These are phyloP conservation scores for Fusarium falciforme DNA, from an alignment of 2,329 filamentous ascomycete species.

Conservation along the genomic window DNA sequence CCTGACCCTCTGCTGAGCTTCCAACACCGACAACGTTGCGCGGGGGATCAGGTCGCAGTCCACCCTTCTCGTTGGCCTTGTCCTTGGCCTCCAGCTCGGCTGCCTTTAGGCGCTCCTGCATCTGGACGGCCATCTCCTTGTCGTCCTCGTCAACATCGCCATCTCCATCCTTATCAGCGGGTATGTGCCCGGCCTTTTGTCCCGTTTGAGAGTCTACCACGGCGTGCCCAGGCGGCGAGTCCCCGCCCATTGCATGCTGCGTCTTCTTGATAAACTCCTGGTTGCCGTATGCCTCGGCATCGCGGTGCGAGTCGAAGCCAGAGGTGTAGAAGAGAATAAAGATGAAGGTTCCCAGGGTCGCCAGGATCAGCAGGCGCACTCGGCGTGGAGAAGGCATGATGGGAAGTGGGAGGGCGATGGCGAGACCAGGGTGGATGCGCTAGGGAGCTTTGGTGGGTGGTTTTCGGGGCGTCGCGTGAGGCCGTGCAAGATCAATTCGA, in stretches of 20 bases:
- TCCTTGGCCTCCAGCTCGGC: constrained; percentile 78
- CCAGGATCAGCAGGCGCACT: constrained; percentile 73
- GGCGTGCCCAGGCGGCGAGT: constrained; percentile 49
- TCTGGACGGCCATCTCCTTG: constrained; percentile 59
- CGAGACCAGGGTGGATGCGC: constrained; percentile 24
- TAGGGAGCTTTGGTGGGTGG: constrained; percentile 43
- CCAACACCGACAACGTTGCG: constrained; percentile 69
- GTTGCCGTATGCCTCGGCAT: constrained; percentile 56
- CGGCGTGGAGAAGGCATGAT: constrained; percentile 78
- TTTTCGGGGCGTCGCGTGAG: constrained; percentile 16
- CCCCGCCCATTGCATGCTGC: constrained; percentile 63
- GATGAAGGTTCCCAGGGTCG: constrained; percentile 73
- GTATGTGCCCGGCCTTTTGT: constrained; percentile 53
- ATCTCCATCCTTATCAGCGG: constrained; percentile 65
- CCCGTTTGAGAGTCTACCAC: constrained; percentile 55
- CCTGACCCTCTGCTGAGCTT: constrained; percentile 65
- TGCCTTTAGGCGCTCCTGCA: constrained; percentile 72
- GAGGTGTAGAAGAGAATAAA: constrained; percentile 79
- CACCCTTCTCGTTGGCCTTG: constrained; percentile 73
- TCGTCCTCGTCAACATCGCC: constrained; percentile 68
- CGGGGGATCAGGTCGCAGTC: constrained; percentile 69
- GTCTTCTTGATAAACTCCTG: constrained; percentile 72
- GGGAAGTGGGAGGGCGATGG: constrained; percentile 25
- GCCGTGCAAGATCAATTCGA: not conserved
- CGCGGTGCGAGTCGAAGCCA: constrained; percentile 63